Evolutionary conservation across 192 early-diverging fungal species (phyloP).

Genomic region (Phlyctochytrium planicorne): DNA sequence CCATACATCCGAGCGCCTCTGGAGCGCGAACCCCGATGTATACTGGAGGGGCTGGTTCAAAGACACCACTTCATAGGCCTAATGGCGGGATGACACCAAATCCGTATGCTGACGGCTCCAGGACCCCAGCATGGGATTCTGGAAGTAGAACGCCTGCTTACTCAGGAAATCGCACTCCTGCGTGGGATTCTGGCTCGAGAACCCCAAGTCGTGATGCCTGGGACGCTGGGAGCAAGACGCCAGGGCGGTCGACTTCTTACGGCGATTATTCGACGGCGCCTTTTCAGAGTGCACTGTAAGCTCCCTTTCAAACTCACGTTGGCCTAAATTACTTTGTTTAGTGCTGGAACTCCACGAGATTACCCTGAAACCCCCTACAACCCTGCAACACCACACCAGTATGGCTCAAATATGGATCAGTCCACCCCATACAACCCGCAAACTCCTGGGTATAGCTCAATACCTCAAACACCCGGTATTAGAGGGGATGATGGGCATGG

Average conservation of each 20-base stretch:
- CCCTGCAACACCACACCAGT: slow-evolving; percentile 23
- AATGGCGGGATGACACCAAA: slow-evolving; percentile 29
- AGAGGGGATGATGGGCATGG: not conserved
- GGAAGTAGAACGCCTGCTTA: slow-evolving; percentile 62
- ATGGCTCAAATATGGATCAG: slow-evolving; percentile 4
- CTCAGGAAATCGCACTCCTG: slow-evolving; percentile 31
- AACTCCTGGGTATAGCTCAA: slow-evolving; percentile 19
- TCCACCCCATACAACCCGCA: slow-evolving; percentile 25
- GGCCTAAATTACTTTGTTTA: not conserved
- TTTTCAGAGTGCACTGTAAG: slow-evolving; percentile 12
- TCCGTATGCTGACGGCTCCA: slow-evolving; percentile 60
- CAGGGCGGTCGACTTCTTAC: slow-evolving; percentile 9
- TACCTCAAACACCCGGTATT: slow-evolving; percentile 27
- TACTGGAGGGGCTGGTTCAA: slow-evolving; percentile 22
- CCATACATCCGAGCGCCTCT: slow-evolving; percentile 45
- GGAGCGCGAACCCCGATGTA: slow-evolving; percentile 55
- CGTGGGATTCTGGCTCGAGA: slow-evolving; percentile 58
- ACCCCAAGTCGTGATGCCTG: slow-evolving; percentile 39
- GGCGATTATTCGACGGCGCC: slow-evolving; percentile 20
- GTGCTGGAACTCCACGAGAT: slow-evolving; percentile 11
- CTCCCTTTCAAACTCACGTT: not conserved
- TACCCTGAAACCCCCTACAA: slow-evolving; percentile 22
- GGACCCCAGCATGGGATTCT: slow-evolving; percentile 70
- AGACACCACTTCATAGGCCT: slow-evolving; percentile 17
- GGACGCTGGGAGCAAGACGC: slow-evolving; percentile 41